Evolutionary conservation across 164 flowering plant genomes (phyloP).

Genomic region (Chloranthus sessilifolius): DNA sequence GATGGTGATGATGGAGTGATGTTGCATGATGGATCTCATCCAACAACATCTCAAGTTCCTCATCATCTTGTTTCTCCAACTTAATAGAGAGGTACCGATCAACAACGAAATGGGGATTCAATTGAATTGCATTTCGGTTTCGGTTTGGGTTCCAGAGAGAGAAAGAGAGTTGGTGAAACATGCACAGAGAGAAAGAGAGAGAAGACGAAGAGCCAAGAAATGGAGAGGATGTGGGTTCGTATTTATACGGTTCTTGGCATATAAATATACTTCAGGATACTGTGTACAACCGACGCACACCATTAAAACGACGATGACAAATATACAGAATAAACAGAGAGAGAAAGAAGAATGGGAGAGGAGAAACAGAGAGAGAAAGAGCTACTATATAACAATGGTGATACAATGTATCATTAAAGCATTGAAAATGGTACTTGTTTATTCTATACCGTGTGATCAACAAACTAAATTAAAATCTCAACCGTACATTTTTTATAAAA

Average conservation of each 20-base stretch:
- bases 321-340: background rate
- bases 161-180: constrained; percentile 26
- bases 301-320: constrained; percentile 11
- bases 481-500: too few relatives aligned
- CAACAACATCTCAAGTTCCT: constrained; percentile 31
- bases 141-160: constrained; percentile 3
- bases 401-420: too few relatives aligned
- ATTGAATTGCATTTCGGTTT: constrained; percentile 20
- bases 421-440: too few relatives aligned
- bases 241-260: constrained; percentile 14
- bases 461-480: too few relatives aligned
- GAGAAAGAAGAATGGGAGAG: too few relatives aligned
- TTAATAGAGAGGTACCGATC: too few relatives aligned
- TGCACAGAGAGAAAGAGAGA: constrained; percentile 25
- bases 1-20: constrained; percentile 16
- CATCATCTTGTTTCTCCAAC: constrained; percentile 18
- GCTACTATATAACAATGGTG: background rate
- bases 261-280: constrained; percentile 9
- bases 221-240: constrained; percentile 5
- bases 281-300: constrained; percentile 4
- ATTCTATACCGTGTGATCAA: too few relatives aligned
- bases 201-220: background rate
- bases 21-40: constrained; percentile 35
- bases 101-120: too few relatives aligned
- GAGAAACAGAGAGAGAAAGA: constrained; percentile 7